Percentiles rank a stretch among this genome's conserved stretches.
Conservation (phyloP, 495 filamentous ascomycete species). For the Trichoderma reesei region DNA sequence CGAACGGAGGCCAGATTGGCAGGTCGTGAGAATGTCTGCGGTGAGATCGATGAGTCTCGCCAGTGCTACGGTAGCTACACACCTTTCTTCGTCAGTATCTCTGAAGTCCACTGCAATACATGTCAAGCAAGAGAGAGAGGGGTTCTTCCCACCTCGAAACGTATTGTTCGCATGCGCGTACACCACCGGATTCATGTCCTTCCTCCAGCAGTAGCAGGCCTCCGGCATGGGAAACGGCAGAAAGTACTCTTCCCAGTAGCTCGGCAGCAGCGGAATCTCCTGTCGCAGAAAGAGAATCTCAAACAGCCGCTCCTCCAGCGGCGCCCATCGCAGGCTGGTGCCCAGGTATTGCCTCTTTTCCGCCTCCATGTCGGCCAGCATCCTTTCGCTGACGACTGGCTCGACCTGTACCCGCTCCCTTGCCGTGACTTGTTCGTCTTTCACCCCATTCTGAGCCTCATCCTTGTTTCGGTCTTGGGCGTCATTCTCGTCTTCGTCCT, state of each 20-base stretch:
- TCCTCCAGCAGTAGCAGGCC: neutral
- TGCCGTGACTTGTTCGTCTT: too few species aligned
- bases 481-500: too few species aligned
- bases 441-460: too few species aligned
- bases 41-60: conserved; percentile 7
- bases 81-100: neutral
- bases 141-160: conserved; percentile 5
- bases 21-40: neutral
- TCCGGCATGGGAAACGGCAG: conserved; percentile 5
- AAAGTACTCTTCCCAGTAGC: conserved; percentile 9
- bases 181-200: neutral
- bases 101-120: neutral
- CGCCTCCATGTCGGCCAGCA: neutral
- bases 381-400: neutral
- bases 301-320: conserved; percentile 9
- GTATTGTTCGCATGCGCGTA: conserved; percentile 1
- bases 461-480: too few species aligned
- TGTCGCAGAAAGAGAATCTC: conserved; percentile 12
- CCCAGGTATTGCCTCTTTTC: conserved; percentile 2
- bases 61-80: conserved; percentile 4
- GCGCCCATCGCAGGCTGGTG: neutral
- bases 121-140: neutral
- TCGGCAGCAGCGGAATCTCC: conserved; percentile 5
- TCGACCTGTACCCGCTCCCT: neutral
- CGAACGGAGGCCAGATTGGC: neutral